Conservation (phyloP, 2,329 filamentous ascomycete species). For the Trichoderma sp. region DNA sequence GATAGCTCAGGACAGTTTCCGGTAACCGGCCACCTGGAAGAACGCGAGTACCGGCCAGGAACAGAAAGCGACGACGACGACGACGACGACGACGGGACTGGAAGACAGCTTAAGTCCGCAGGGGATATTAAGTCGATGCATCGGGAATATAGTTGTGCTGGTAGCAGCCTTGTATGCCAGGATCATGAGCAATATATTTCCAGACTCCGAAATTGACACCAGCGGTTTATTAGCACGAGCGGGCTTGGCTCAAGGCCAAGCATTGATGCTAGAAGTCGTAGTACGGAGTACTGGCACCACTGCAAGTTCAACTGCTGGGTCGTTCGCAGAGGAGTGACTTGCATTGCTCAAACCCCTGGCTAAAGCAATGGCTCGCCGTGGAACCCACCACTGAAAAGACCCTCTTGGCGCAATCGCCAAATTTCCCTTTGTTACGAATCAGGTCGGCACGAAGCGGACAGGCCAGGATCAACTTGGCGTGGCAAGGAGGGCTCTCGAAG, state of each 20-base stretch:
- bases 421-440: constrained; percentile 26
- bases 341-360: constrained; percentile 23
- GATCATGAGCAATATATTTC: constrained; percentile 3
- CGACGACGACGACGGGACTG: not conserved
- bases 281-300: not conserved
- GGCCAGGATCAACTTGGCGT: constrained; percentile 6
- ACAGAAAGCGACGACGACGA: not conserved
- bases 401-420: constrained; percentile 29
- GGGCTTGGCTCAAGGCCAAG: constrained; percentile 17
- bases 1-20: constrained; percentile 3
- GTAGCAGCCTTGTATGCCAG: not conserved
- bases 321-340: constrained; percentile 19
- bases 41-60: constrained; percentile 9
- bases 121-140: not conserved
- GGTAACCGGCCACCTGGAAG: constrained; percentile 16
- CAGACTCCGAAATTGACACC: constrained; percentile 14
- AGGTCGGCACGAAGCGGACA: constrained; percentile 23
- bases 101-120: constrained; percentile 16
- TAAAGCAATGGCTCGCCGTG: constrained; percentile 23
- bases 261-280: not conserved
- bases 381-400: constrained; percentile 25
- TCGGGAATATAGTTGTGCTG: not conserved
- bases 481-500: constrained; percentile 7
- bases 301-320: not conserved
- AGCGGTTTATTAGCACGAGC: constrained; percentile 6